phyloP scores from a whole-genome alignment of 805 yeast species.

The Kazachstania psychrophila region DNA sequence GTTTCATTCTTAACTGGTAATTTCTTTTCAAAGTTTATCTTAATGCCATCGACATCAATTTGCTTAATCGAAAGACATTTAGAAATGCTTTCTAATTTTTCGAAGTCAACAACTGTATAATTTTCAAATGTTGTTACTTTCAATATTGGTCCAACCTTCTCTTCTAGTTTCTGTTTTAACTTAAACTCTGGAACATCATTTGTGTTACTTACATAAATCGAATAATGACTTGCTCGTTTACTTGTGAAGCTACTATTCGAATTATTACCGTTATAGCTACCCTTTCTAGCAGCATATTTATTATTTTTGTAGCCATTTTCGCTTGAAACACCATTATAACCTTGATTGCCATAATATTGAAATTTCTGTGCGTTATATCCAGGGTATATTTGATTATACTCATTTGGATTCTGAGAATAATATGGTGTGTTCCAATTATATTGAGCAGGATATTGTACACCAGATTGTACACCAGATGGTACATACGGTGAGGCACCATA shows the following conservation, averaged over 20 bases:
- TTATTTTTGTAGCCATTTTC: background rate
- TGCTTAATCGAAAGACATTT: conserved; percentile 19
- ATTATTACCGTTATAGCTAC: background rate
- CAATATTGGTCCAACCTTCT: conserved; percentile 49
- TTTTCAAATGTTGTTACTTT: conserved; percentile 38
- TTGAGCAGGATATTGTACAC: no score
- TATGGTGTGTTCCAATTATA: no score
- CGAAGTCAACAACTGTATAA: conserved; percentile 54
- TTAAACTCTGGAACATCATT: conserved; percentile 37
- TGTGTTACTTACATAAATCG: conserved; percentile 49
- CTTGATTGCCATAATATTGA: no score
- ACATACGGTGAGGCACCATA: no score
- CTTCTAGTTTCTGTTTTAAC: conserved; percentile 38
- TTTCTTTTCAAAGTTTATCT: conserved; percentile 18
- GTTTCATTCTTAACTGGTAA: no score
- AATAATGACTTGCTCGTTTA: conserved; percentile 17
- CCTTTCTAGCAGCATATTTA: background rate
- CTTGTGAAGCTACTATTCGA: background rate
- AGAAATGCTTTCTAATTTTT: conserved; percentile 21
- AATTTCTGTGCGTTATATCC: background rate
- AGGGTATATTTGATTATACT: background rate
- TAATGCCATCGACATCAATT: conserved; percentile 15
- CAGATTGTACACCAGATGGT: no score
- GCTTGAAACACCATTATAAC: background rate
- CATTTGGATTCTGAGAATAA: no score